These are phyloP conservation scores for Omphalotus olearius DNA, from an alignment of 1,284 basidiomycete genomes.

Conservation along the genomic window DNA sequence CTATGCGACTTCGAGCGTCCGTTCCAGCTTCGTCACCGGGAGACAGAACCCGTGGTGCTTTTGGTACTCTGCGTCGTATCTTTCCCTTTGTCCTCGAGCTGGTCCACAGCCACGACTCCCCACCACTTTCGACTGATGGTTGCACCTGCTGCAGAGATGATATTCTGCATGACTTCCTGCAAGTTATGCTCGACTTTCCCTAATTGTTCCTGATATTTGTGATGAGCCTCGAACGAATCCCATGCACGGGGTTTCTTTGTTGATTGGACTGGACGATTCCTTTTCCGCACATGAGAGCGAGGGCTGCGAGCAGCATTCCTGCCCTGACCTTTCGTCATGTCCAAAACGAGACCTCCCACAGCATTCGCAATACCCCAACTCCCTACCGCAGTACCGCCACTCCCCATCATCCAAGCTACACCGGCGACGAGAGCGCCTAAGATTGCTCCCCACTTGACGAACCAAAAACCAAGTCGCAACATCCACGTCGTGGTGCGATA, in stretches of 20 bases:
- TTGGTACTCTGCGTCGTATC: conserved; percentile 1
- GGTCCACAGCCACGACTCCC: conserved; percentile 15
- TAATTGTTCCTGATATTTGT: conserved; percentile 54
- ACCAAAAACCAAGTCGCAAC: conserved; percentile 58
- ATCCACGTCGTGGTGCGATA: conserved; percentile 76
- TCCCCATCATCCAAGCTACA: conserved; percentile 48
- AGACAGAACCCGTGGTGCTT: conserved; percentile 6
- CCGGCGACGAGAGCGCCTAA: conserved; percentile 46
- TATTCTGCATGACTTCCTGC: conserved; percentile 35
- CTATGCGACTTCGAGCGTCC: background rate
- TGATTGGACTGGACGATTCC: no score
- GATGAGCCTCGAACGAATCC: conserved; percentile 62
- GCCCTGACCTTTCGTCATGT: conserved; percentile 34
- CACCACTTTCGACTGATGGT: conserved; percentile 37
- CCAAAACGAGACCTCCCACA: conserved; percentile 39
- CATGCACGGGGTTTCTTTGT: conserved; percentile 47
- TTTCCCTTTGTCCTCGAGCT: conserved; percentile 5
- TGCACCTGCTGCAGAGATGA: conserved; percentile 34
- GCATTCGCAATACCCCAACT: conserved; percentile 33
- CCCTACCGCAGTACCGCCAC: conserved; percentile 25
- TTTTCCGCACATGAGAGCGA: background rate
- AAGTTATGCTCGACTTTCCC: conserved; percentile 24
- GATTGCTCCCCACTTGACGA: conserved; percentile 72
- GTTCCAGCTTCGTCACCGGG: conserved; percentile 4
- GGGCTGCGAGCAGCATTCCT: conserved; percentile 20